phyloP scores from a whole-genome alignment of 2,329 filamentous ascomycete genomes.

The Exophiala viscosa region DNA sequence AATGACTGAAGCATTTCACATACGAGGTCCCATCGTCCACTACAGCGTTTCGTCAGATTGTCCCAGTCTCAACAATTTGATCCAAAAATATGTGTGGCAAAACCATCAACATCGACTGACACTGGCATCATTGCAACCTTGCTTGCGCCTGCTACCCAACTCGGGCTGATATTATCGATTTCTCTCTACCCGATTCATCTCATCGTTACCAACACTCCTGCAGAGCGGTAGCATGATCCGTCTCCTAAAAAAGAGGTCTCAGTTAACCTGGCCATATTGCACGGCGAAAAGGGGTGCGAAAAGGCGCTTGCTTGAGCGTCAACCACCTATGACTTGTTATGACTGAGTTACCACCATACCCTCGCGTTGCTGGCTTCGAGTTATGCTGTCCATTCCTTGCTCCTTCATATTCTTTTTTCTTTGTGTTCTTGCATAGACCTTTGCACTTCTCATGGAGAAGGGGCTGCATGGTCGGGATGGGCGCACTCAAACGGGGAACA shows the following conservation, averaged over 20 bases:
- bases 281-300: not conserved
- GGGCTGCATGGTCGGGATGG: not conserved
- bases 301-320: constrained; percentile 1
- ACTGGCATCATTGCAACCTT: too few relatives aligned
- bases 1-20: constrained; percentile 5
- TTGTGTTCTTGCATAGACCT: constrained; percentile 24
- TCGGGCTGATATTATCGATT: too few relatives aligned
- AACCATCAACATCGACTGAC: too few relatives aligned
- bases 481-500: not conserved
- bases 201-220: too few relatives aligned
- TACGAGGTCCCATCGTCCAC: not conserved
- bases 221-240: too few relatives aligned
- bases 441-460: not conserved
- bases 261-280: not conserved
- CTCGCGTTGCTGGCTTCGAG: constrained; percentile 9
- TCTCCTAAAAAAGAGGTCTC: not conserved
- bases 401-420: constrained; percentile 7
- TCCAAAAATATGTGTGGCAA: too few relatives aligned
- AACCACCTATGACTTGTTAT: constrained; percentile 14
- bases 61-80: too few relatives aligned
- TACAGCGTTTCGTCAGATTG: constrained; percentile 8
- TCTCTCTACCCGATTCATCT: too few relatives aligned
- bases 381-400: not conserved
- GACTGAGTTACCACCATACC: constrained; percentile 23
- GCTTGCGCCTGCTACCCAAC: too few relatives aligned